Base-by-base conservation (phyloP, 2,329 filamentous ascomycete species). In the Cladophialophora psammophila region DNA sequence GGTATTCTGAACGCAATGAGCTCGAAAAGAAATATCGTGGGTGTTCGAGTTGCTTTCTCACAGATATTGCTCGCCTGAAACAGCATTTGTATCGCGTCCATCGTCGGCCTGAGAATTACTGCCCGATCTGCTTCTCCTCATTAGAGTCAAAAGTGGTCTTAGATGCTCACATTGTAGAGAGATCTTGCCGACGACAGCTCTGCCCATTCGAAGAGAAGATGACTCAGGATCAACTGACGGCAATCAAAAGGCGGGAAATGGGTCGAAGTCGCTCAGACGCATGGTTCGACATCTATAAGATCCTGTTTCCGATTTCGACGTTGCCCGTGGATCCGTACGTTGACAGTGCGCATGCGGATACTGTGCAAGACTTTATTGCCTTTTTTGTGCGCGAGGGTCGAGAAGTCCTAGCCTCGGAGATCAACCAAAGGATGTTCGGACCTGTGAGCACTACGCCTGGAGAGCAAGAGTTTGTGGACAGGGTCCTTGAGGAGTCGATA, bases 31-130 rank as follows among this genome's bases (percentile, higher is more conserved):
- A 62, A 2, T 68, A 66, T 55, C 66, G 66, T 12, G 34, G 50
- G 3, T 68, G 66, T 42, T 60, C 61, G 4, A 57, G 38, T 7
- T 62, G 56, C 26, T 60, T 50, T 58, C 26, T 66, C 18, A 56
- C 10, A 13, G 53, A 55, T 32, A 66, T 68, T 50, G 20, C 63
- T 12, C 45, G 40, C 18, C 20, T 68, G 18, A 68, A 68, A 32
- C 66, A 68, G 58, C 66, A 68, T 63, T 52, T 68, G 10, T 68
- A 68, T 50, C 63, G 66, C 5, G 62, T 64, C 3, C 62, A 64
- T 40, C 62, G 62, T 8, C 62, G 54, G 31, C 62, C 62, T 5
- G 62, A 64, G 20, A 45, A 64, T 18, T 38, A 64, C 40, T 64
- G 61, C n/a, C 53, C 53, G 5, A 45, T n/a, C 36, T 64, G 62